Conservation (phyloP, 1,284 basidiomycete genomes). For the Cryptococcus sp. region DNA sequence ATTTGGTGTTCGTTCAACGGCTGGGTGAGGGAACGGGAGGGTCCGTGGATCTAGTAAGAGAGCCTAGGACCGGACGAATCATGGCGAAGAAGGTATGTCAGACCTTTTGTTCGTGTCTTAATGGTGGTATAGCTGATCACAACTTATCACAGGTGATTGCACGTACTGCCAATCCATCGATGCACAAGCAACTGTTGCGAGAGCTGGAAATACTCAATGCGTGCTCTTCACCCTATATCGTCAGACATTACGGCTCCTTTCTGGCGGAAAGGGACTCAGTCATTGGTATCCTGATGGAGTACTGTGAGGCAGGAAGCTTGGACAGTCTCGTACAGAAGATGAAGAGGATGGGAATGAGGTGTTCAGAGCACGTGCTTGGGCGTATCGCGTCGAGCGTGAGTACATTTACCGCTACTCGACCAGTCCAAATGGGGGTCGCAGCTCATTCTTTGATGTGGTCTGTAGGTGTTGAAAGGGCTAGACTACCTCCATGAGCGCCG, state of each 20-base stretch:
- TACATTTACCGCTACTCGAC: conserved; percentile 14
- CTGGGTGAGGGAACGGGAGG: conserved; percentile 96
- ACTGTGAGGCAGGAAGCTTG: conserved; percentile 76
- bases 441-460: neutral
- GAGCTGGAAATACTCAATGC: conserved; percentile 88
- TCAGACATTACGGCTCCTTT: conserved; percentile 91
- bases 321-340: conserved; percentile 85
- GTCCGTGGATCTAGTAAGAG: conserved; percentile 86
- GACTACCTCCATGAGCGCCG: conserved; percentile 86
- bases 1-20: conserved; percentile 69
- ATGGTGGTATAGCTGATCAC: neutral
- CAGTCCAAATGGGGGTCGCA: neutral
- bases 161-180: conserved; percentile 85
- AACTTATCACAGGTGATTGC: conserved; percentile 69
- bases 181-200: conserved; percentile 81
- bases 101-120: too few species aligned
- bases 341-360: conserved; percentile 73
- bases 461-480: conserved; percentile 79
- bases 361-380: conserved; percentile 88
- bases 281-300: conserved; percentile 96
- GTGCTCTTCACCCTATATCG: conserved; percentile 84
- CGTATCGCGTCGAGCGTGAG: conserved; percentile 85
- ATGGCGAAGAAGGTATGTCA: conserved; percentile 79
- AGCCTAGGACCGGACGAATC: conserved; percentile 71
- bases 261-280: conserved; percentile 88